These are phyloP conservation scores for Stephania cephalantha DNA, from an alignment of 164 flowering plant genomes.

Conservation along the genomic window DNA sequence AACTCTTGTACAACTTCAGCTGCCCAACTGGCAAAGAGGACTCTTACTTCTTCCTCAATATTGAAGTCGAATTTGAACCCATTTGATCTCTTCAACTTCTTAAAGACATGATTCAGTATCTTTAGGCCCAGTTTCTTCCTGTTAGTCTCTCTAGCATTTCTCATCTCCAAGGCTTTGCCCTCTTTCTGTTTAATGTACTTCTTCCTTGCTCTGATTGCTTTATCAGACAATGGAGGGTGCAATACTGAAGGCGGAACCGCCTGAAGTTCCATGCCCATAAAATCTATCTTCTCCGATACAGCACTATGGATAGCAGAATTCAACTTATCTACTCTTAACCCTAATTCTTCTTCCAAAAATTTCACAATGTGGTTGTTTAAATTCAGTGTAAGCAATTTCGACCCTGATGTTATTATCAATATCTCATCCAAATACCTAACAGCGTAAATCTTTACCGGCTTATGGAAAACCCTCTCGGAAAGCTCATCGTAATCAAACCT, in stretches of 20 bases:
- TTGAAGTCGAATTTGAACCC: constrained; percentile 59
- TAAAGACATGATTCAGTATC: constrained; percentile 57
- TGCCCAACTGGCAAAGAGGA: constrained; percentile 66
- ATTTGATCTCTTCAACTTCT: constrained; percentile 54
- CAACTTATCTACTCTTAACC: constrained; percentile 53
- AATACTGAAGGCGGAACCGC: constrained; percentile 82
- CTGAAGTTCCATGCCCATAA: constrained; percentile 85
- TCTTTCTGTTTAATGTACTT: constrained; percentile 81
- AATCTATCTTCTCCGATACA: constrained; percentile 67
- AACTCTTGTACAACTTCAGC: constrained; percentile 68
- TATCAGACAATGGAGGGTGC: constrained; percentile 67
- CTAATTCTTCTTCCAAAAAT: constrained; percentile 52
- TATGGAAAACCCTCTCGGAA: constrained; percentile 39
- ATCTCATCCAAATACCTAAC: constrained; percentile 92
- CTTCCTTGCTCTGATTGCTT: constrained; percentile 79
- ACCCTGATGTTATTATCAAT: constrained; percentile 66
- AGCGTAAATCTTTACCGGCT: constrained; percentile 63
- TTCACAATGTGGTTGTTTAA: constrained; percentile 48
- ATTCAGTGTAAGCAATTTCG: constrained; percentile 51
- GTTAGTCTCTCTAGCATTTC: constrained; percentile 70
- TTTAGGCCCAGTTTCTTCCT: constrained; percentile 78
- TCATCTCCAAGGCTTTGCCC: constrained; percentile 52
- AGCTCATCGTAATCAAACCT: constrained; percentile 30
- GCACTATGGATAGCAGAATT: constrained; percentile 76
- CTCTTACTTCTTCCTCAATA: constrained; percentile 62